Base-by-base conservation (phyloP, 1,139 yeast genomes). In the Sugiyamaella grinbergsii region DNA sequence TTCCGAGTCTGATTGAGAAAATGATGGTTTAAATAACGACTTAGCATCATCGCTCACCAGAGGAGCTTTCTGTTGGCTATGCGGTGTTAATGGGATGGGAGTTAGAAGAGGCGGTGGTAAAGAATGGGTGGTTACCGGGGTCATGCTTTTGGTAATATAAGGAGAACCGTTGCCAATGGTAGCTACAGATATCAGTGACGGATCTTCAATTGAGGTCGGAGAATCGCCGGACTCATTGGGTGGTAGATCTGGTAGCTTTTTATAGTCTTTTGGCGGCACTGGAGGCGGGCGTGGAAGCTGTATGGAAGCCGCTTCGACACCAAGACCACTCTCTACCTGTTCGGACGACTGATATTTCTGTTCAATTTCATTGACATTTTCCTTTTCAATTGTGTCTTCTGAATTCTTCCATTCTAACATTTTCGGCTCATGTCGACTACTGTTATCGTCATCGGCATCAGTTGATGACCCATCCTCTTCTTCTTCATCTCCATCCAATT, bases 381-480 rank as follows among this genome's bases (percentile, higher is more conserved):
- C 33, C 23, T 22, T 16, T n/a, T 36, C 40, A 2, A 2, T 26
- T 8, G n/a, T 18, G 4, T 40, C 23, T 18, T 28, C 34, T 18
- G 7, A 20, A 6, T 24, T 26, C 13, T 20, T 41, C 45, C 45
- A 41, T 16, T 34, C 47, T 16, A 42, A 18, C 10, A 15, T 2
- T 22, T 18, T 32, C 3, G 40, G 47, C 23, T 33, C 44, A 13
- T 45, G 20, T 16, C 26, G 11, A 22, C n/a, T 29, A 15, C n/a
- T 19, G 11, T 5, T 16, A 16, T 41, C 22, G 23, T 38, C 48
- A 13, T 20, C 23, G 15, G 33, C 47, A 33, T 42, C 39, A 4
- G 31, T 29, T 16, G 18, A 23, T 19, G 24, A 32, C 19, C n/a
- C 36, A 23, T 38, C 45, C 18, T 52, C 52, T 20, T 53, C 47